Base-by-base conservation (phyloP, 495 filamentous ascomycete genomes). In the Tuber melanosporum region DNA sequence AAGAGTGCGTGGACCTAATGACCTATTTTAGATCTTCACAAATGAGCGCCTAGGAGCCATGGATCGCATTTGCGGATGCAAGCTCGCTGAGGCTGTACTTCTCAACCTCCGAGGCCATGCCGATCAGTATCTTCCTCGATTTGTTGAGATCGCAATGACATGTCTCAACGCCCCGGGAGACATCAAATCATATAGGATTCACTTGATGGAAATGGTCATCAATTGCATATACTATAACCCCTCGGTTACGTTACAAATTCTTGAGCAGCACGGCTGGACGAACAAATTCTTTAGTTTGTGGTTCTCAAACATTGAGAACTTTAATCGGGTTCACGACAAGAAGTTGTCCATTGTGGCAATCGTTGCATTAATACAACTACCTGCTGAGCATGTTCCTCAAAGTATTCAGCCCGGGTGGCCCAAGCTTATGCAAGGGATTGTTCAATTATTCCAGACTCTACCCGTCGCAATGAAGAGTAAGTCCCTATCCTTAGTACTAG, bases 181-280 rank as follows among this genome's bases (percentile, higher is more conserved):
- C 75, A 87, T 94, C 81, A 98, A 95, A 87, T 93, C 92, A 19
- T 97, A 97, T 86, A 90, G 91, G 79, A 92, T 99, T 69, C 95
- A 98, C 84, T 85, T 99, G 72, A 97, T 99, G 93, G 96, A 98
- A 87, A 97, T 99, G 92, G 90, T 98, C 73, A 95, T 99, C 88
- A 98, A 99, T 85, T 92, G 92, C 73, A 93, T 98, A 79, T 97
- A 98, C 87, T 98, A 98, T 86, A 97, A 97, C 86, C 93, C 95
- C 3, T 84, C 88, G 49, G 75, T 81, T 26, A 77, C 77, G 41
- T 88, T 99, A 44, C 93, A 93, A 73, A 89, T 96, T 32, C 87
- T 99, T 57, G 95, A 99, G 85, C 84, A 87, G n/a, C 93, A 95
- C 74, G 91, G 89, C 75, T 97, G 93, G 94, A 99, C 95, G n/a